Conservation (phyloP, 139 green algal genomes). For the Micromonas commoda region DNA sequence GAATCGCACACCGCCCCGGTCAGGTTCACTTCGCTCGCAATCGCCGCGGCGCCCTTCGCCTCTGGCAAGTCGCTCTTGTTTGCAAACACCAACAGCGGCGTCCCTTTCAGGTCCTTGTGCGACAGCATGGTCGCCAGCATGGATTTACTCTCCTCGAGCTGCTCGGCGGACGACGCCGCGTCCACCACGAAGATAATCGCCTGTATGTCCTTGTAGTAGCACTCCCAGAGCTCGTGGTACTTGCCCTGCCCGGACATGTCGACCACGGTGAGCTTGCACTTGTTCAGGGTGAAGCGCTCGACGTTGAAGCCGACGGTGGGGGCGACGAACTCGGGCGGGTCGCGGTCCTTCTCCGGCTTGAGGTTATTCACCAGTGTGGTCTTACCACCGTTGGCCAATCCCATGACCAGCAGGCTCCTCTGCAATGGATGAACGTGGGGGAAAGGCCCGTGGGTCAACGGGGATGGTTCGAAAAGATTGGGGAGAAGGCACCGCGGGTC, state of each 20-base stretch:
- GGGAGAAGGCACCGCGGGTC: background rate
- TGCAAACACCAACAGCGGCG: conserved; percentile 43
- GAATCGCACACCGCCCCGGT: background rate
- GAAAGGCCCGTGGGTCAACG: too few relatives aligned
- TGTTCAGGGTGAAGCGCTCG: conserved; percentile 39
- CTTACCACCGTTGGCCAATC: conserved; percentile 46
- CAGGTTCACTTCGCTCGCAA: background rate
- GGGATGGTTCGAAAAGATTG: too few relatives aligned
- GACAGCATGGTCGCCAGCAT: background rate
- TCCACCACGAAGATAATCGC: conserved; percentile 33
- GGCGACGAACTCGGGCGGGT: conserved; percentile 19
- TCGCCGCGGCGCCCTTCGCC: background rate
- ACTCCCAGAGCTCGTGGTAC: conserved; percentile 49
- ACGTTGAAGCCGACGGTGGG: conserved; percentile 46
- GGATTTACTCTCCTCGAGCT: background rate
- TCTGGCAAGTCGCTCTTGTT: conserved; percentile 42
- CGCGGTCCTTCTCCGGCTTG: background rate
- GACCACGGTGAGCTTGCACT: conserved; percentile 40
- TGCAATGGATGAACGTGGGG: too few relatives aligned
- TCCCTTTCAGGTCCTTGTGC: conserved; percentile 34
- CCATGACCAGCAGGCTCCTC: conserved; percentile 40
- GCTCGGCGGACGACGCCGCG: background rate
- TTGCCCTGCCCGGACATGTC: conserved; percentile 48
- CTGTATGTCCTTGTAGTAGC: conserved; percentile 44
- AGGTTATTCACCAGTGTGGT: conserved; percentile 40